A percentile compares a stretch with the other conserved stretches of the same genome.
These are phyloP conservation scores for Pseudofabraea citricarpa DNA, from an alignment of 2,329 filamentous ascomycete species.

Conservation along the genomic window DNA sequence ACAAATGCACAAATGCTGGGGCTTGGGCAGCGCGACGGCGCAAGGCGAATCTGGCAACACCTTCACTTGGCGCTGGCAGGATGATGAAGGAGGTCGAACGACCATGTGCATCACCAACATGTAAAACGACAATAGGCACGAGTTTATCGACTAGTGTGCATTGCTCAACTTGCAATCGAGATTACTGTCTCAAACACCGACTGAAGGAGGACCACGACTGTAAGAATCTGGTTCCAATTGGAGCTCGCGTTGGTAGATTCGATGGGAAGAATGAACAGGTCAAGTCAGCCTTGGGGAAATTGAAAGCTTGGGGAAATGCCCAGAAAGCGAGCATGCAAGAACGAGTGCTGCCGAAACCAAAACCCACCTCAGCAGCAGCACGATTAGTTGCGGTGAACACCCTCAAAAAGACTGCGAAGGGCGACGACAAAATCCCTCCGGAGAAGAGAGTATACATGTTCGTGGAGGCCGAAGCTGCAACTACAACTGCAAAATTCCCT, in stretches of 20 bases:
- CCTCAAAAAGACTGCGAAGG: conserved; percentile 84
- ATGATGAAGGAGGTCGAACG: conserved; percentile 55
- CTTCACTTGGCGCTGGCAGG: conserved; percentile 48
- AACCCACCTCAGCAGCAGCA: conserved; percentile 57
- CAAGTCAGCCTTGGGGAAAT: conserved; percentile 66
- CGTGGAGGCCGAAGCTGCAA: conserved; percentile 86
- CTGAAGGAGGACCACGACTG: conserved; percentile 81
- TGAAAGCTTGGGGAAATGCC: conserved; percentile 75
- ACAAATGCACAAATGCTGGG: conserved; percentile 59
- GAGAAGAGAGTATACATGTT: conserved; percentile 89
- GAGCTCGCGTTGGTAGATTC: conserved; percentile 42
- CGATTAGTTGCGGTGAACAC: conserved; percentile 66
- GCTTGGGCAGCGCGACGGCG: conserved; percentile 58
- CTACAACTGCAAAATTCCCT: conserved; percentile 76
- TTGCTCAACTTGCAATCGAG: conserved; percentile 65
- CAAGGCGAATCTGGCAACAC: conserved; percentile 46
- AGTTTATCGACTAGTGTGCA: conserved; percentile 62
- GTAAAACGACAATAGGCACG: conserved; percentile 69
- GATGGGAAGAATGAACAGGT: conserved; percentile 56
- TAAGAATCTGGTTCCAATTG: conserved; percentile 62
- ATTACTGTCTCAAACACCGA: conserved; percentile 75
- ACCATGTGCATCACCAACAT: conserved; percentile 61
- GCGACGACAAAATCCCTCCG: conserved; percentile 71
- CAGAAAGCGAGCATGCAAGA: conserved; percentile 53
- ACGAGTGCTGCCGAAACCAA: conserved; percentile 55